These are phyloP conservation scores for Grigorovia jiainica DNA, from an alignment of 805 yeast species.

Conservation along the genomic window DNA sequence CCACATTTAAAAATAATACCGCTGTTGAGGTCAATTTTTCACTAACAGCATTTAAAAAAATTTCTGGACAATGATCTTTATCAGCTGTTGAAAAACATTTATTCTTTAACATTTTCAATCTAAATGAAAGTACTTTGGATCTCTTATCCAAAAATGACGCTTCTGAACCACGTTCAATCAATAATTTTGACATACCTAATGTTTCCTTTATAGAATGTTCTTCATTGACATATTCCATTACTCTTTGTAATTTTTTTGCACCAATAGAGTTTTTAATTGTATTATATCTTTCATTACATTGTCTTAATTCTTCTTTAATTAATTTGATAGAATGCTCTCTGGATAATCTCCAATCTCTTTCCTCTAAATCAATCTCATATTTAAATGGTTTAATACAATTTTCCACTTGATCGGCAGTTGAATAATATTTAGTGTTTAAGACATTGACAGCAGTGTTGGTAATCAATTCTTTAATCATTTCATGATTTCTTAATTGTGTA, in stretches of 20 bases:
- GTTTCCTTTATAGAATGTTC: conserved; percentile 45
- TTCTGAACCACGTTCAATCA: conserved; percentile 71
- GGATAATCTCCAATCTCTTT: conserved; percentile 82
- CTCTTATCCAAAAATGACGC: conserved; percentile 76
- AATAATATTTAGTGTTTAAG: conserved; percentile 64
- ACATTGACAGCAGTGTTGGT: conserved; percentile 79
- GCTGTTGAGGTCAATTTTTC: conserved; percentile 90
- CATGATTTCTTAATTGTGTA: conserved; percentile 75
- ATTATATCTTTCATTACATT: conserved; percentile 59
- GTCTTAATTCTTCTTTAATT: conserved; percentile 75
- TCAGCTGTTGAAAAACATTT: conserved; percentile 71
- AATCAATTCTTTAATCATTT: conserved; percentile 73
- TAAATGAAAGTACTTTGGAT: conserved; percentile 54
- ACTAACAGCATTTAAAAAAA: conserved; percentile 84
- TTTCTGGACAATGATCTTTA: conserved; percentile 89
- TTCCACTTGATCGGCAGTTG: conserved; percentile 97
- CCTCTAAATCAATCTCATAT: conserved; percentile 93
- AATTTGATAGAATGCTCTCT: conserved; percentile 67
- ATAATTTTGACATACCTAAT: conserved; percentile 70
- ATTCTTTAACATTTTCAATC: conserved; percentile 65
- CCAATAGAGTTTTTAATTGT: conserved; percentile 65
- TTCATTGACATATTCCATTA: conserved; percentile 56
- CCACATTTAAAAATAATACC: conserved; percentile 86
- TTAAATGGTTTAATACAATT: conserved; percentile 97
- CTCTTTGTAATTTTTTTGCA: conserved; percentile 72